Evolutionary conservation across 352 stramenopile genomes (phyloP).

Genomic region (Globisporangium middletonii): DNA sequence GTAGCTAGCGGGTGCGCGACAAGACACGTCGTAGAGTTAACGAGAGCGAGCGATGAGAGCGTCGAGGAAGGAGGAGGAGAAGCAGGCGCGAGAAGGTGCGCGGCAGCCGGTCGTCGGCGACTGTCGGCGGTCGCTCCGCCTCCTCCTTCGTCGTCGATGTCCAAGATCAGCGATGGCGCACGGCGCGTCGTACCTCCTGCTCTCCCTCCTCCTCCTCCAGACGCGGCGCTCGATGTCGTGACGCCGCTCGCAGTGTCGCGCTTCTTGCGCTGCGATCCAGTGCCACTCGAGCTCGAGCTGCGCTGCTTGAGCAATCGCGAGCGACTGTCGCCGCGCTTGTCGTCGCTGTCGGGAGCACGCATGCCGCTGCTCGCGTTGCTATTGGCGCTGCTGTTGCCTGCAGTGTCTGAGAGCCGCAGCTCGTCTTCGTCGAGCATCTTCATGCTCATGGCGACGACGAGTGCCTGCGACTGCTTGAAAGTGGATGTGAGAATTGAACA

Average conservation of each 20-base stretch:
- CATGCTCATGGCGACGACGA: conserved; percentile 24
- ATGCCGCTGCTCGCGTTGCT: background rate
- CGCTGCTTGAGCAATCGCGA: conserved; percentile 16
- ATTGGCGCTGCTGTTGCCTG: background rate
- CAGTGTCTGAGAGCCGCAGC: conserved; percentile 7
- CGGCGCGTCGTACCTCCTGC: conserved; percentile 11
- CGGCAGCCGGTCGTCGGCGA: too few relatives aligned
- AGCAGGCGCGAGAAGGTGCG: too few relatives aligned
- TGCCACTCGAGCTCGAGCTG: conserved; percentile 16
- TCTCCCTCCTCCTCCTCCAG: background rate
- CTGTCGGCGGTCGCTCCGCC: too few relatives aligned
- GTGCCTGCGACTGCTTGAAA: too few relatives aligned
- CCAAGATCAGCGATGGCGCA: conserved; percentile 2
- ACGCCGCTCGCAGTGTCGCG: conserved; percentile 4
- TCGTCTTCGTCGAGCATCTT: conserved; percentile 18
- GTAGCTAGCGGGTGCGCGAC: conserved; percentile 30
- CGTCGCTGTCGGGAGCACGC: background rate
- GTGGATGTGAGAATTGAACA: too few relatives aligned
- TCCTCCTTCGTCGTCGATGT: conserved; percentile 1
- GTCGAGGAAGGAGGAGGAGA: conserved; percentile 3
- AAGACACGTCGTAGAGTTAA: conserved; percentile 65
- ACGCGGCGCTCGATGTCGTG: background rate
- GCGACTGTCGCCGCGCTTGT: conserved; percentile 11
- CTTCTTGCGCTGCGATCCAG: conserved; percentile 6
- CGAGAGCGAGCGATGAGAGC: conserved; percentile 10